These are phyloP conservation scores for Entophlyctis helioformis DNA, from an alignment of 192 early-diverging fungal genomes.

Conservation along the genomic window DNA sequence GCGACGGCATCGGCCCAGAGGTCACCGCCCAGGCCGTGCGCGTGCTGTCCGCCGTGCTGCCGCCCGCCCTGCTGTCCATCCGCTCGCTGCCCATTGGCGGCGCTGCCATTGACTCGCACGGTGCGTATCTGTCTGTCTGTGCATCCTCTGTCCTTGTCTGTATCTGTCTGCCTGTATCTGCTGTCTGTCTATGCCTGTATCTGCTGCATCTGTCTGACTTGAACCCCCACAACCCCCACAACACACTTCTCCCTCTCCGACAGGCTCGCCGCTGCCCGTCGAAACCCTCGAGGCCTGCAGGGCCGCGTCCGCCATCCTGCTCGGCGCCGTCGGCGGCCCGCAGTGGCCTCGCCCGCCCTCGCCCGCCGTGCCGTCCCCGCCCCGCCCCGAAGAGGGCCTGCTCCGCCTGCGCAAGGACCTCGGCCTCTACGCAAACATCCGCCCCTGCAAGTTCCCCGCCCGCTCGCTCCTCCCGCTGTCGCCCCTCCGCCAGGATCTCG, in stretches of 20 bases:
- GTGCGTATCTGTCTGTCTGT: no score
- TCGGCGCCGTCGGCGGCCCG: slow-evolving; percentile 98
- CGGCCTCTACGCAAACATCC: slow-evolving; percentile 91
- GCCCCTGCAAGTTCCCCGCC: slow-evolving; percentile 88
- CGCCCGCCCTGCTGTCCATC: slow-evolving; percentile 58
- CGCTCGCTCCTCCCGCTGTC: slow-evolving; percentile 68
- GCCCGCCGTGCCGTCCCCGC: slow-evolving; percentile 54
- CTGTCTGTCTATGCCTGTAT: no score
- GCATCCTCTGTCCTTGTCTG: no score
- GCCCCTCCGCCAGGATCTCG: slow-evolving; percentile 83
- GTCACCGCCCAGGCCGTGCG: slow-evolving; percentile 83
- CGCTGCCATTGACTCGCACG: slow-evolving; percentile 80
- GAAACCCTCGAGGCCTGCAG: slow-evolving; percentile 70
- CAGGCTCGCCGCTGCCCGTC: slow-evolving; percentile 65
- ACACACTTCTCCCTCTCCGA: not conserved
- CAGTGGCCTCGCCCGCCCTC: slow-evolving; percentile 73
- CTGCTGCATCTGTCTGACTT: no score
- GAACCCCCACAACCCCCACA: no score
- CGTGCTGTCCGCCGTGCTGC: slow-evolving; percentile 75
- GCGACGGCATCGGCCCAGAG: slow-evolving; percentile 96
- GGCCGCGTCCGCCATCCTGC: slow-evolving; percentile 77
- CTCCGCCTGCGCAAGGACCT: slow-evolving; percentile 85
- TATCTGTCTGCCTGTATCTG: no score
- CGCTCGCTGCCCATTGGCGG: slow-evolving; percentile 79
- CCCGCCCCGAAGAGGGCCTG: slow-evolving; percentile 90